Percentiles rank a stretch among this genome's conserved stretches.
Conservation (phyloP, 1,139 yeast species). For the Geotrichum phurueaensis region DNA sequence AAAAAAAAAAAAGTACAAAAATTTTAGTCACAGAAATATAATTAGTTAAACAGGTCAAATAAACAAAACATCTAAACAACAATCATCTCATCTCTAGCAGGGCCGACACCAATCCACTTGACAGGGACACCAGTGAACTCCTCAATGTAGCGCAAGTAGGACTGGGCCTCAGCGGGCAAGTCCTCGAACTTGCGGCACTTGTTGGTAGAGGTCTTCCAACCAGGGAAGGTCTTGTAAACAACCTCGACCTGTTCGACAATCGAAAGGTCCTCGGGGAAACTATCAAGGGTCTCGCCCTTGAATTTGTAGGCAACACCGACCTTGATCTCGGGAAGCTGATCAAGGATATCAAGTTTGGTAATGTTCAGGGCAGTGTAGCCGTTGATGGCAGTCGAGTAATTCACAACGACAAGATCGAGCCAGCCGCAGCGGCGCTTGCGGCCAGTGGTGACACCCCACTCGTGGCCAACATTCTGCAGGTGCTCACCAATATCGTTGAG, state of each 20-base stretch:
- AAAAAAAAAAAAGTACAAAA: not conserved
- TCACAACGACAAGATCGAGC: slow-evolving; percentile 93
- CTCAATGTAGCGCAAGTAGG: slow-evolving; percentile 78
- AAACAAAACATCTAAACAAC: slow-evolving; percentile 8
- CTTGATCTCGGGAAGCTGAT: slow-evolving; percentile 78
- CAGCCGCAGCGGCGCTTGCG: slow-evolving; percentile 99
- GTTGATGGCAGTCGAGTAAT: slow-evolving; percentile 82
- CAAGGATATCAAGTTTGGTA: slow-evolving; percentile 92
- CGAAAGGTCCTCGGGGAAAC: slow-evolving; percentile 89
- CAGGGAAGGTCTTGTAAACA: slow-evolving; percentile 82
- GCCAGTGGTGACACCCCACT: slow-evolving; percentile 97
- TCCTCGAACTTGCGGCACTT: slow-evolving; percentile 61
- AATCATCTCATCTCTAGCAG: slow-evolving; percentile 63
- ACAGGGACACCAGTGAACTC: slow-evolving; percentile 76
- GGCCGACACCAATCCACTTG: slow-evolving; percentile 98
- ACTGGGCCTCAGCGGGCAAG: slow-evolving; percentile 81
- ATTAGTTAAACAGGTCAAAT: not conserved
- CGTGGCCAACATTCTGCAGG: slow-evolving; percentile 88
- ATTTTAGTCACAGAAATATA: not conserved
- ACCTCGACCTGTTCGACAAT: slow-evolving; percentile 84
- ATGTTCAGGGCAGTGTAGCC: slow-evolving; percentile 93
- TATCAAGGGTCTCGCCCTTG: slow-evolving; percentile 64
- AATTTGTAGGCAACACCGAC: slow-evolving; percentile 77
- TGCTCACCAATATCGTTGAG: slow-evolving; percentile 80
- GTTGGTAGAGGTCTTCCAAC: slow-evolving; percentile 88